phyloP scores from a whole-genome alignment of 2,329 filamentous ascomycete genomes.

The Fusarium vanettenii region DNA sequence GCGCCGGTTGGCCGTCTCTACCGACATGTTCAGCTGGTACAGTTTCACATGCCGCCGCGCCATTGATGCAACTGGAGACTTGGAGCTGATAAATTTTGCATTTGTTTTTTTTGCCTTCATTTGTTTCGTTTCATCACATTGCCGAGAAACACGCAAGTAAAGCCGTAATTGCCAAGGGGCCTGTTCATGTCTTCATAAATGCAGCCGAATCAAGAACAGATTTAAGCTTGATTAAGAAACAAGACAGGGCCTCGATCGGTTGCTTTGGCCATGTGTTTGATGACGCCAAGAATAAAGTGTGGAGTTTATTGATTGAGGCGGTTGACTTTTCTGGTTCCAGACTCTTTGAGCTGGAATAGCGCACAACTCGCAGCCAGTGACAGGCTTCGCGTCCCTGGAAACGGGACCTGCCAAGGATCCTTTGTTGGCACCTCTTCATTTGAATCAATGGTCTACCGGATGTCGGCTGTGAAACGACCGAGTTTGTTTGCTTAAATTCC shows the following conservation, averaged over 20 bases:
- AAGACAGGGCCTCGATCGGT: neutral
- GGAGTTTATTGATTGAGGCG: neutral
- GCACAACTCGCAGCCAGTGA: neutral
- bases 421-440: neutral
- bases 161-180: neutral
- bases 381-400: neutral
- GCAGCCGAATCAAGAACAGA: neutral
- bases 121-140: neutral
- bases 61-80: neutral
- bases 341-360: neutral
- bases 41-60: neutral
- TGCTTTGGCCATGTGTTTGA: neutral
- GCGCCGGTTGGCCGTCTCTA: neutral
- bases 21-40: neutral
- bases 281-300: neutral
- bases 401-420: neutral
- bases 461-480: neutral
- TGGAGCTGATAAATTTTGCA: neutral
- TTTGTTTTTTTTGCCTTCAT: neutral
- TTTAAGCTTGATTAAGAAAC: neutral
- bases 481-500: neutral
- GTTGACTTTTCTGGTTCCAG: neutral
- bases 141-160: neutral
- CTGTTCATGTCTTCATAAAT: neutral
- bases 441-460: neutral